Base-by-base conservation (phyloP, 176 grass and related monocot species). In the Eleusine indica region DNA sequence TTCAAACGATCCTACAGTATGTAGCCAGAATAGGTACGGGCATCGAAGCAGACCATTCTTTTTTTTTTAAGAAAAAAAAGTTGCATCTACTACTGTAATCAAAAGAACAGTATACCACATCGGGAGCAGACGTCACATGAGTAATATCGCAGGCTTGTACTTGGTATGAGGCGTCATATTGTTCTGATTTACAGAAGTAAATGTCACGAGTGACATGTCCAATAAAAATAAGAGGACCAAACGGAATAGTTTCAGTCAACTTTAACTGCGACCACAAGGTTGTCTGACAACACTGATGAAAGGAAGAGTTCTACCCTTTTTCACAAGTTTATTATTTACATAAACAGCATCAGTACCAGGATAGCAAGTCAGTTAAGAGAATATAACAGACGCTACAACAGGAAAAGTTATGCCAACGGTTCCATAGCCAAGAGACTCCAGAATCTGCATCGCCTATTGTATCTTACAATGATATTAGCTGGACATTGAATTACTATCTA, bases 281-380 rank as follows among this genome's bases (percentile, higher is more conserved):
- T 18, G 68, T 51, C 17, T 46, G 32, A 32, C 51, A 38, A 35
- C 21, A 67, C 42, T 9, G 41, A 46, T 29, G 3, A 61, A 54
- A 79, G 30, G 57, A 62, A 75, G 18, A 75, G 52, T 64, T 84
- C 21, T 74, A 53, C 30, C 22, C 42, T 73, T 82, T 46, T 46
- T 64, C 1, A 44, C 51, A 46, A 83, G 32, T 62, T 75, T 70
- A 80, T 75, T 90, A 90, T 90, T 85, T 90, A 90, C 89, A 90
- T 64, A 75, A 75, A 84, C 84, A 83, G 5, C 69, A 75, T 11
- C 79, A 69, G 63, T 68, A 80, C 73, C 71, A 75, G 62, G 60
- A 69, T 30, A 85, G 32, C 63, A 69, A 38, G 80, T 64, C 80
- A 70, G 88, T 75, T 38, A 78, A 77, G n/a, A 70, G 52, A 15